Evolutionary conservation across 192 early-diverging fungal species (phyloP), one percentile per base, ranked within the genome.

Genomic region (Coemansia sp.): DNA sequence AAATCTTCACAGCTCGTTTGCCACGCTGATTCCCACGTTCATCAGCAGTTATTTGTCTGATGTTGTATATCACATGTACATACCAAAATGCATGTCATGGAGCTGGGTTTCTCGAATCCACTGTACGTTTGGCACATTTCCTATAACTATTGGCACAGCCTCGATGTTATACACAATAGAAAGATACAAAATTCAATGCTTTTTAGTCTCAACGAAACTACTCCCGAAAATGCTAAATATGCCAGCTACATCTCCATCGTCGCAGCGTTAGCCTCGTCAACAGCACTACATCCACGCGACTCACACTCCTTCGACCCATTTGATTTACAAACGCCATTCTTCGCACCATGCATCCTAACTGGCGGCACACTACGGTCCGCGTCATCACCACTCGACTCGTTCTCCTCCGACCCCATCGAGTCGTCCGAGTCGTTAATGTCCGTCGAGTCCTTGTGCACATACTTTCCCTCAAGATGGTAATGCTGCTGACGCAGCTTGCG

Each of bases 401-500:
- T 54, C 11, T 62, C 62, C 12, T 63, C 78, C 19, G 75, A 70
- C 37, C 81, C 77, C 7, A 84, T 81, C 8, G 84, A 81, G 15
- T 79, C 76, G 7, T 87, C 82, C 8, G 74, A 85, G 17, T 89
- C 83, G 7, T 79, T 75, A 3, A 88, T 83, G 24, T 84, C 78
- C 19, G 24, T 27, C 6, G 63, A 73, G 38, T 80, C 68, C 3
- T 67, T 39, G 51, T 83, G 69, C 29, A 88, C 47, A 32, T 81
- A 71, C 38, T 71, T 76, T 76, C 39, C 85, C 72, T 61, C 78
- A 58, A 57, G 93, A 67, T 24, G 88, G 79, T 98, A 98, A 69
- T 98, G 97, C 53, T 89, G 72, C 7, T 90, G 75, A 56, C 97
- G 84, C 72, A 92, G 71, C 59, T 83, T 79, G 45, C 83, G 84